phyloP scores from a whole-genome alignment of 1,284 basidiomycete species.

The Leucoagaricus sp. region DNA sequence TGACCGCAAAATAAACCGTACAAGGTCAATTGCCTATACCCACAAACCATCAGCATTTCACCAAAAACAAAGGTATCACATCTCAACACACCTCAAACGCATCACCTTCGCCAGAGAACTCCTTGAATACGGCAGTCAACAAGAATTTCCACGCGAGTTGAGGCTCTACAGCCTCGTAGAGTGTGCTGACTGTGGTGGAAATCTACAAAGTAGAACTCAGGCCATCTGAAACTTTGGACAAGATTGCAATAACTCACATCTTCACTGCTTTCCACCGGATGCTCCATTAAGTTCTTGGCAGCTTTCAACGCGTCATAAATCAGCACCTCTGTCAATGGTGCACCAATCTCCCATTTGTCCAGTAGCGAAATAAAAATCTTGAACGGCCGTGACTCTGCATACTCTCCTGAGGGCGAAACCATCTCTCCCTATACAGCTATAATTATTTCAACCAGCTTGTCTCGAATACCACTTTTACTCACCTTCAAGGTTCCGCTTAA shows the following conservation, averaged over 20 bases:
- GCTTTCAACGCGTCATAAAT: slow-evolving; percentile 82
- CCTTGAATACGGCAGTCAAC: slow-evolving; percentile 52
- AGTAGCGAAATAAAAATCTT: slow-evolving; percentile 94
- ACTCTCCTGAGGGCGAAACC: slow-evolving; percentile 67
- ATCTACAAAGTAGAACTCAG: slow-evolving; percentile 49
- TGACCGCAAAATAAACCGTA: slow-evolving; percentile 68
- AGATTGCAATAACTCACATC: slow-evolving; percentile 50
- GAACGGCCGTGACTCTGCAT: slow-evolving; percentile 83
- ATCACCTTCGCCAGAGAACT: slow-evolving; percentile 47
- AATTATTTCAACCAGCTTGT: slow-evolving; percentile 25
- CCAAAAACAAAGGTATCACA: slow-evolving; percentile 7
- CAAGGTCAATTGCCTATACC: slow-evolving; percentile 60
- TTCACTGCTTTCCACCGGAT: slow-evolving; percentile 52
- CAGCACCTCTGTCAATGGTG: slow-evolving; percentile 75
- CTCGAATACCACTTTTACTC: not conserved
- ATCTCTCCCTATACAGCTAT: slow-evolving; percentile 58
- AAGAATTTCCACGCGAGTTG: slow-evolving; percentile 85
- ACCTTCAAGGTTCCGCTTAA: slow-evolving; percentile 72
- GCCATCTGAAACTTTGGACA: slow-evolving; percentile 1
- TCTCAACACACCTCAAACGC: slow-evolving; percentile 44
- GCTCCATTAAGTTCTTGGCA: slow-evolving; percentile 58
- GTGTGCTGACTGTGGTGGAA: slow-evolving; percentile 81
- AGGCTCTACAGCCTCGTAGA: slow-evolving; percentile 94
- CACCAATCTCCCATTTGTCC: slow-evolving; percentile 97
- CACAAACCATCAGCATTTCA: slow-evolving; percentile 8